phyloP scores from a whole-genome alignment of 306 rosid genomes.

The Castanea mollissima region DNA sequence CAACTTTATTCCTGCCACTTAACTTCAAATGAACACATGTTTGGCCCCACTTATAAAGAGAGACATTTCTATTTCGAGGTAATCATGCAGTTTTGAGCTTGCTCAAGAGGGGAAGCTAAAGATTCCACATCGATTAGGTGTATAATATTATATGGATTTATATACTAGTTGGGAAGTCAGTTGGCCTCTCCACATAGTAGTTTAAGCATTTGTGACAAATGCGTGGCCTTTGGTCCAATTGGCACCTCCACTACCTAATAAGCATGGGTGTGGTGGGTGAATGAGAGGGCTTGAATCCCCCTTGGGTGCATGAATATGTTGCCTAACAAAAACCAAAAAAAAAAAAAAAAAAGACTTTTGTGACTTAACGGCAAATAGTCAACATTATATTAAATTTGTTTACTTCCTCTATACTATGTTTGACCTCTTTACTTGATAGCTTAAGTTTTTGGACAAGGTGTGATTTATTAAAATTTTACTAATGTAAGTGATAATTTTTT shows the following conservation, averaged over 20 bases:
- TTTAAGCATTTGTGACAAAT: background rate
- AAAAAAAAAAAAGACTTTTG: too few species aligned
- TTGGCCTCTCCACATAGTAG: background rate
- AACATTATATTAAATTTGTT: background rate
- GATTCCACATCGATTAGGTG: constrained; percentile 5
- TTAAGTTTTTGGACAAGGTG: background rate
- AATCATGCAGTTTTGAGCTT: background rate
- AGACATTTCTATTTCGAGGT: background rate
- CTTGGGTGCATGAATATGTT: too few species aligned
- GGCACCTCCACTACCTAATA: too few species aligned
- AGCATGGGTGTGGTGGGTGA: too few species aligned
- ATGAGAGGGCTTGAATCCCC: too few species aligned
- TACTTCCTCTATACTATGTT: background rate
- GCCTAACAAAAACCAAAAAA: too few species aligned
- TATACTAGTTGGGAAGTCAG: background rate
- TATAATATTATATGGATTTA: background rate
- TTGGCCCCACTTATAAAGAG: background rate
- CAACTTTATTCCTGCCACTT: background rate
- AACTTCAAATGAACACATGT: background rate
- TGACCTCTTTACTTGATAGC: background rate
- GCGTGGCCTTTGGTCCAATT: too few species aligned
- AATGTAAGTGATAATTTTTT: background rate
- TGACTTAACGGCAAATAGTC: background rate
- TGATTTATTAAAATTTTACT: background rate
- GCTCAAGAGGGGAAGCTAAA: background rate